Conservation (phyloP, 305 asterid genomes). For the Lippia alba region DNA sequence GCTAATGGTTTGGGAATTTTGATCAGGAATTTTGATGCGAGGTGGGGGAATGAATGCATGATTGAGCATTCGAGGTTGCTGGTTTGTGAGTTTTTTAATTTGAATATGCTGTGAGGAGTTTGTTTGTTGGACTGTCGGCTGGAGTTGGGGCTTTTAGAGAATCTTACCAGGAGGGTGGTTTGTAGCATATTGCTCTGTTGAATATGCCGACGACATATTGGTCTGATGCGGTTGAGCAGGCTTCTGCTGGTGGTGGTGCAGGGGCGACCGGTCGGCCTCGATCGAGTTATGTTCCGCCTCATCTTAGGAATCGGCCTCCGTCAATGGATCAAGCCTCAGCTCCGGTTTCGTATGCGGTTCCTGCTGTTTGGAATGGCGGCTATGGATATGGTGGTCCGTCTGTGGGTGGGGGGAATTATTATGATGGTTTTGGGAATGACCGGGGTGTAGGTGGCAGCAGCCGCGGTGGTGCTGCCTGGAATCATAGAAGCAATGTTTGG, state of each 20-base stretch:
- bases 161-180: slow-evolving; percentile 22
- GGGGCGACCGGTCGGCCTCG: slow-evolving; percentile 34
- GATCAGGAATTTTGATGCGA: slow-evolving; percentile 33
- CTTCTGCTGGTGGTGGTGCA: slow-evolving; percentile 47
- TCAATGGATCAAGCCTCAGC: slow-evolving; percentile 43
- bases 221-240: slow-evolving; percentile 63
- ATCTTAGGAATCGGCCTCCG: slow-evolving; percentile 66
- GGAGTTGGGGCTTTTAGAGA: slow-evolving; percentile 27
- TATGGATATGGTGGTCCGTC: slow-evolving; percentile 46
- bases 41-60: slow-evolving; percentile 25
- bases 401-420: slow-evolving; percentile 51
- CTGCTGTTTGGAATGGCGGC: slow-evolving; percentile 45
- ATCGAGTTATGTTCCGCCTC: slow-evolving; percentile 72
- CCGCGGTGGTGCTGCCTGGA: slow-evolving; percentile 64
- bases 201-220: slow-evolving; percentile 66
- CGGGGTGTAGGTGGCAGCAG: slow-evolving; percentile 42
- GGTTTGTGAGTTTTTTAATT: slow-evolving; percentile 17
- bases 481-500: slow-evolving; percentile 57
- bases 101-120: slow-evolving; percentile 21
- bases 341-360: slow-evolving; percentile 46
- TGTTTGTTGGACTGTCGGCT: background rate
- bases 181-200: slow-evolving; percentile 35
- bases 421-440: slow-evolving; percentile 55
- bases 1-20: slow-evolving; percentile 27
- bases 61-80: slow-evolving; percentile 38